A percentile compares a stretch with the other conserved stretches of the same genome.
Conservation (phyloP, 2,329 filamentous ascomycete genomes). For the Teratosphaeria nubilosa region DNA sequence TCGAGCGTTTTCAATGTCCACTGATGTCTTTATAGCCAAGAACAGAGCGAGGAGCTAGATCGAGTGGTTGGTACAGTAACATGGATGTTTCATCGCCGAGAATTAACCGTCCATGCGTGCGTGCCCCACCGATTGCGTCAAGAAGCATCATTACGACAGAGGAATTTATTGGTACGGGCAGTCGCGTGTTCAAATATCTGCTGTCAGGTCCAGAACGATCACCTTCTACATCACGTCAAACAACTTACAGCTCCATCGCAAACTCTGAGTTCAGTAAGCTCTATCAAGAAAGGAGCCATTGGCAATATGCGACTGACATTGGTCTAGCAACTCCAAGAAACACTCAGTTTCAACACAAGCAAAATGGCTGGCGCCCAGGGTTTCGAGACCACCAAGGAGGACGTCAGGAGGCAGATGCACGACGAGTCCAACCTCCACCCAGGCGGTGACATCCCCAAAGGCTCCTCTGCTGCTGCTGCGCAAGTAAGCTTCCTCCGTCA, state of each 20-base stretch:
- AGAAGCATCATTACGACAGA: neutral
- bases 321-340: neutral
- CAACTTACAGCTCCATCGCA: neutral
- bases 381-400: conserved; percentile 4
- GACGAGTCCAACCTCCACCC: conserved; percentile 2
- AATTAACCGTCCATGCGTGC: neutral
- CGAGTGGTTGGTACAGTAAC: neutral
- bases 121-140: neutral
- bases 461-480: conserved; percentile 1
- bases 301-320: neutral
- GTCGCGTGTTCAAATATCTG: neutral
- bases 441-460: conserved; percentile 1
- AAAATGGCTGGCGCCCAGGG: conserved; percentile 2
- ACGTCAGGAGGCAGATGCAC: conserved; percentile 1
- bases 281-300: neutral
- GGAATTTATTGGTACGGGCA: neutral
- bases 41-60: neutral
- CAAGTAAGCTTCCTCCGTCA: neutral
- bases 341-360: neutral
- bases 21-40: neutral
- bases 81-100: neutral
- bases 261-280: neutral
- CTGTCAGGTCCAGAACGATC: neutral
- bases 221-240: neutral
- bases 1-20: neutral